A percentile compares a stretch with the other conserved stretches of the same genome.
These are phyloP conservation scores for Vitis vinifera DNA, from an alignment of 164 flowering plant species.

Conservation along the genomic window DNA sequence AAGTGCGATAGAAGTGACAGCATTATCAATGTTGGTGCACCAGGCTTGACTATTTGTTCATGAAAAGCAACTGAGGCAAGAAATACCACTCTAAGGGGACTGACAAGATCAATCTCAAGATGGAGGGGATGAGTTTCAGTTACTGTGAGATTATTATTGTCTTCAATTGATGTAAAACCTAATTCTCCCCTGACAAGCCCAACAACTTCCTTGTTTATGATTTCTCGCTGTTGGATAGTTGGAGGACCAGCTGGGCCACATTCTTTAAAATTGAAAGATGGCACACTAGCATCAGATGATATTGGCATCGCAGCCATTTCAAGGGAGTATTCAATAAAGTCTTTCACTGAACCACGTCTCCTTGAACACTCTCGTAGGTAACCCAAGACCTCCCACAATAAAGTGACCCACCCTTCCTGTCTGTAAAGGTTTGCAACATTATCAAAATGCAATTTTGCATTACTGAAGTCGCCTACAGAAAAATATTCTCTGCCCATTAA, in stretches of 20 bases:
- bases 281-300: constrained; percentile 26
- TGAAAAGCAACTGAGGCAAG: constrained; percentile 95
- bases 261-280: constrained; percentile 33
- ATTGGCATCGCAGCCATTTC: constrained; percentile 97
- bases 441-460: constrained; percentile 71
- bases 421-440: constrained; percentile 63
- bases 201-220: constrained; percentile 72
- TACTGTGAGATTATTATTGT: constrained; percentile 29
- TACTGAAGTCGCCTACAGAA: constrained; percentile 46
- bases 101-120: constrained; percentile 91
- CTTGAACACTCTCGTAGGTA: constrained; percentile 84
- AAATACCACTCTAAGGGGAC: constrained; percentile 83
- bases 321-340: constrained; percentile 86
- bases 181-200: constrained; percentile 51
- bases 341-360: constrained; percentile 50
- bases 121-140: constrained; percentile 55
- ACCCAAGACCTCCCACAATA: constrained; percentile 92
- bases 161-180: constrained; percentile 25
- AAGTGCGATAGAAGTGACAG: constrained; percentile 85
- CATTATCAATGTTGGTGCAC: constrained; percentile 55
- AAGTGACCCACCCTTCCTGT: constrained; percentile 84
- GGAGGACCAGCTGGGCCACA: constrained; percentile 83
- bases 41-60: constrained; percentile 84
- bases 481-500: constrained; percentile 84
- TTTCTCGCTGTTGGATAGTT: constrained; percentile 52